A percentile compares a stretch with the other conserved stretches of the same genome.
These are phyloP conservation scores for Carex littledalei DNA, from an alignment of 176 grass and related monocot genomes.

Conservation along the genomic window DNA sequence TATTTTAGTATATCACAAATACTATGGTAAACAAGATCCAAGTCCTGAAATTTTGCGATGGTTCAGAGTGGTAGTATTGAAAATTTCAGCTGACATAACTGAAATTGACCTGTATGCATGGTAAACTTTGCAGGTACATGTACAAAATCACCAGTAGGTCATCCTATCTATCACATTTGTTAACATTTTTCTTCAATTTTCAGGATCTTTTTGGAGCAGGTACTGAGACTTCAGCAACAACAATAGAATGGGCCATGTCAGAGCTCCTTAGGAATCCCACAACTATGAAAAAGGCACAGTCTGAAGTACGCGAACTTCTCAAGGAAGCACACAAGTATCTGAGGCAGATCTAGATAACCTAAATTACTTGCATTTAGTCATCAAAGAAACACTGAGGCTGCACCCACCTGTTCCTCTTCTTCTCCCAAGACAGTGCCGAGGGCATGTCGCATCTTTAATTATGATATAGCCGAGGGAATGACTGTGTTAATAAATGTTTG, in stretches of 20 bases:
- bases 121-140: no score
- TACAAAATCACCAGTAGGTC: neutral
- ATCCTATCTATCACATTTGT: neutral
- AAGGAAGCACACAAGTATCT: neutral
- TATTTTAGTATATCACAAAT: no score
- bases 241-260: slow-evolving; percentile 25
- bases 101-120: no score
- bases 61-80: no score
- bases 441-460: slow-evolving; percentile 17
- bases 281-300: slow-evolving; percentile 25
- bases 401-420: slow-evolving; percentile 32
- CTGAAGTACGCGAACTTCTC: slow-evolving; percentile 8
- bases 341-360: slow-evolving; percentile 22
- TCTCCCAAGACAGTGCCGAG: slow-evolving; percentile 7
- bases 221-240: slow-evolving; percentile 19
- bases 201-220: slow-evolving; percentile 34
- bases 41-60: no score
- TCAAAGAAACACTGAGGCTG: slow-evolving; percentile 43
- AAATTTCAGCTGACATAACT: no score
- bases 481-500: slow-evolving; percentile 24
- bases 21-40: no score
- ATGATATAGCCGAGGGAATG: slow-evolving; percentile 26
- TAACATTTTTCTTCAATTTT: neutral
- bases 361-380: slow-evolving; percentile 31
- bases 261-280: slow-evolving; percentile 23